Evolutionary conservation across 2,329 filamentous ascomycete genomes (phyloP).

Genomic region (Plectosphaerella plurivora): DNA sequence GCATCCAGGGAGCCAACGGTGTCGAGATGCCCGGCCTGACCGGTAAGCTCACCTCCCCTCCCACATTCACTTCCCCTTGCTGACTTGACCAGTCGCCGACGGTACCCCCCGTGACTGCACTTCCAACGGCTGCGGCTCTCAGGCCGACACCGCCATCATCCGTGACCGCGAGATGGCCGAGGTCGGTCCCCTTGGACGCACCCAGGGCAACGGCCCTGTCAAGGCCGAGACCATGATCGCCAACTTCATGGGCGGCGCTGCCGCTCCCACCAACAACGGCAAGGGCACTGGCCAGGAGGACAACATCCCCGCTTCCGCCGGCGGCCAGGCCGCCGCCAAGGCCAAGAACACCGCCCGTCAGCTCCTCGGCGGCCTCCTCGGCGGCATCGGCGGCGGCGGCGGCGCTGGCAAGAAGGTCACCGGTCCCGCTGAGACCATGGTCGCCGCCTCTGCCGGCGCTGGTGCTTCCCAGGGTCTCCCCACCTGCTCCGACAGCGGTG

Average conservation of each 20-base stretch:
- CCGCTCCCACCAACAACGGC: constrained; percentile 32
- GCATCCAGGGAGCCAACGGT: constrained; percentile 54
- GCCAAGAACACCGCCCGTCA: constrained; percentile 17
- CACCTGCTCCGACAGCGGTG: constrained; percentile 55
- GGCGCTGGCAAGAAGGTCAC: constrained; percentile 38
- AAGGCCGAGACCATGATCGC: constrained; percentile 52
- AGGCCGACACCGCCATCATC: constrained; percentile 68
- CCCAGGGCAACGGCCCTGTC: constrained; percentile 54
- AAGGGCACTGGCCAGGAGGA: constrained; percentile 38
- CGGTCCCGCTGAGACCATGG: constrained; percentile 40
- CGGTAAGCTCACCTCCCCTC: constrained; percentile 5
- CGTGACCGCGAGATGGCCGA: constrained; percentile 53
- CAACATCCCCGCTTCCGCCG: constrained; percentile 24
- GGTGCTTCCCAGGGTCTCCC: constrained; percentile 54
- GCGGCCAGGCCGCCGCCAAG: constrained; percentile 5
- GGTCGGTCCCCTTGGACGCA: constrained; percentile 58
- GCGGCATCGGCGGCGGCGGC: constrained; percentile 20
- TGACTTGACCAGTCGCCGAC: constrained; percentile 44
- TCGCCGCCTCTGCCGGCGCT: constrained; percentile 48
- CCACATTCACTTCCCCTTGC: not conserved
- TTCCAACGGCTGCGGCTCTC: constrained; percentile 56
- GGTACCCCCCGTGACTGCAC: constrained; percentile 66
- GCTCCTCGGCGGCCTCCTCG: constrained; percentile 25
- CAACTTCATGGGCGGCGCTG: constrained; percentile 52
- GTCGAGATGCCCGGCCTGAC: constrained; percentile 57